These are phyloP conservation scores for Plasmodium coatneyi DNA, from an alignment of 169 alveolate genomes.

Conservation along the genomic window DNA sequence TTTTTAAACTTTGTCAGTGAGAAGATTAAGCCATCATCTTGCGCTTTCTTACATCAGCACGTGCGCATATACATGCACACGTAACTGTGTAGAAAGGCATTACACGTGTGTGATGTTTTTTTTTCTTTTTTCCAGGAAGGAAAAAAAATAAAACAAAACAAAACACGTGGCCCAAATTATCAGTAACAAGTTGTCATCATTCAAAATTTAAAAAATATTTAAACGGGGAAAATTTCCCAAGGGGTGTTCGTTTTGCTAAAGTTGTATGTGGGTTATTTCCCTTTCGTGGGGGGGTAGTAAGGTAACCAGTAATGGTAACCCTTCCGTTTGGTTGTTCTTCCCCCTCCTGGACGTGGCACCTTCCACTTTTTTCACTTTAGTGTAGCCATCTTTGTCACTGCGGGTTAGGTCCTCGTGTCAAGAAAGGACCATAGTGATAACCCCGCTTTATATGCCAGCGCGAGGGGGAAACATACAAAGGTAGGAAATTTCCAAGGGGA, in stretches of 20 bases:
- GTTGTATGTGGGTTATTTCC: not conserved
- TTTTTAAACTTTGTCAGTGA: slow-evolving; percentile 76
- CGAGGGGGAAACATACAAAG: not conserved
- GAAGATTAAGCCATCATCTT: slow-evolving; percentile 77
- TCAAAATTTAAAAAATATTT: slow-evolving; percentile 74
- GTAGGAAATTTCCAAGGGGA: not conserved
- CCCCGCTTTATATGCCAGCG: not conserved
- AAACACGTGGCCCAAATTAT: slow-evolving; percentile 54
- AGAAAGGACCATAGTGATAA: not conserved
- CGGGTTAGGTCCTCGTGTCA: not conserved
- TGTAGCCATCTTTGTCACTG: not conserved
- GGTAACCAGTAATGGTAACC: not conserved
- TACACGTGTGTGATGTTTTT: slow-evolving; percentile 12
- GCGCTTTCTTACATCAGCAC: not conserved
- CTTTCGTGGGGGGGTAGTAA: not conserved
- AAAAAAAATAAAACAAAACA: slow-evolving; percentile 19
- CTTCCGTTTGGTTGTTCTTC: not conserved
- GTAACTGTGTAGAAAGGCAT: not conserved
- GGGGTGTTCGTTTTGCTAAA: not conserved
- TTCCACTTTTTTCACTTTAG: not conserved
- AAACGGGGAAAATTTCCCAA: not conserved
- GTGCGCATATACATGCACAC: not conserved
- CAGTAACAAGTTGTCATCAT: slow-evolving; percentile 61
- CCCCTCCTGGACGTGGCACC: not conserved
- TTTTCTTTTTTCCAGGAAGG: not conserved